These are phyloP conservation scores for Amaranthus palmeri DNA, from an alignment of 148 eudicot genomes.

Conservation along the genomic window DNA sequence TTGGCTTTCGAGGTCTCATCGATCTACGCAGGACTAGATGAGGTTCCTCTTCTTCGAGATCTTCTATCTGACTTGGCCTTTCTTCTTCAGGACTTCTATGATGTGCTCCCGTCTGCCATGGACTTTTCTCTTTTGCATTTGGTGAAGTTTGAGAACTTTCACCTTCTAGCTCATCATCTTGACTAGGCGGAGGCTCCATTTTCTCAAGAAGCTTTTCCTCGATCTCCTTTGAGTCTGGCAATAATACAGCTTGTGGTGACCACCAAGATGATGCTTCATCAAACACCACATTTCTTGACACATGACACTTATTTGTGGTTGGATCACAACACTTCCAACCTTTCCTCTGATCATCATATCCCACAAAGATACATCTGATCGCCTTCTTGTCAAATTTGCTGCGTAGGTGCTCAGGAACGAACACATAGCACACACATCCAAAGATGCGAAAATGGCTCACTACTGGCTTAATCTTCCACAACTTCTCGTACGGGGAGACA, in stretches of 20 bases:
- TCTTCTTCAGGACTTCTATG: background rate
- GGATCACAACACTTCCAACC: slow-evolving; percentile 14
- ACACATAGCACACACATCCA: no score
- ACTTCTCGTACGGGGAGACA: slow-evolving; percentile 16
- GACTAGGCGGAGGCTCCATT: background rate
- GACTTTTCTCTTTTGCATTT: background rate
- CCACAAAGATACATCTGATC: no score
- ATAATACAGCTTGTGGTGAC: background rate
- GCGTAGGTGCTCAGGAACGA: no score
- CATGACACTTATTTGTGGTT: background rate
- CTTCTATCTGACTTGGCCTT: slow-evolving; percentile 1
- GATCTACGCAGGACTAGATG: background rate
- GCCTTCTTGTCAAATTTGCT: no score
- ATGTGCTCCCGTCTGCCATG: background rate
- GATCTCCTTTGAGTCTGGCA: background rate
- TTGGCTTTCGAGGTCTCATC: background rate
- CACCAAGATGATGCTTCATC: slow-evolving; percentile 4
- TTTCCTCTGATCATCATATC: background rate
- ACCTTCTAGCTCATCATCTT: background rate
- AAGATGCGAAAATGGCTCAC: no score
- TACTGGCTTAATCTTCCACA: slow-evolving; percentile 3
- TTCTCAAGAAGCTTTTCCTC: background rate
- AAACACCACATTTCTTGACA: background rate
- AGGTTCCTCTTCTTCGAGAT: background rate
- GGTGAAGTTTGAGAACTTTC: background rate